A percentile compares a stretch with the other conserved stretches of the same genome.
Evolutionary conservation across 768 basidiomycete genomes (phyloP).

Genomic region (Chalciporus chontae): DNA sequence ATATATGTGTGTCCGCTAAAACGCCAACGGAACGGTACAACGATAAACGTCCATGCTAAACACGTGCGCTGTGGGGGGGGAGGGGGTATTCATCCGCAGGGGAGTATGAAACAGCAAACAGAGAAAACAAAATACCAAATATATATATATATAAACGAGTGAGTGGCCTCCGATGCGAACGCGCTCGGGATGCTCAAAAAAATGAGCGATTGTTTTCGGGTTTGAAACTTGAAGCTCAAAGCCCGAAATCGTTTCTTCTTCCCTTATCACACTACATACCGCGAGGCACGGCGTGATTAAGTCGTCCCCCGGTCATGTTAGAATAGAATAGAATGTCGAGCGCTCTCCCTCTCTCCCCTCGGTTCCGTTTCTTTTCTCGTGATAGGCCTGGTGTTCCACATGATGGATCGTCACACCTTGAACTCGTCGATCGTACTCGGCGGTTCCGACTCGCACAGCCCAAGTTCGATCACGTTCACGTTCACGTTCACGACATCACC

Average conservation of each 20-base stretch:
- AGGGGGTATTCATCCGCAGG: neutral
- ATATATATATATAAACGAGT: neutral
- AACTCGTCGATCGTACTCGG: conserved; percentile 3
- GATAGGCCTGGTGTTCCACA: too few species aligned
- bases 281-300: neutral
- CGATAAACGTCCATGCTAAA: too few species aligned
- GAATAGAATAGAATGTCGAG: neutral
- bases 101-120: neutral
- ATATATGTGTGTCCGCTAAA: neutral
- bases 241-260: too few species aligned
- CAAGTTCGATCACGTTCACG: conserved; percentile 12
- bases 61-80: too few species aligned
- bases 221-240: too few species aligned
- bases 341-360: too few species aligned
- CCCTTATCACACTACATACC: too few species aligned
- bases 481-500: neutral
- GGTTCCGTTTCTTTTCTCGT: too few species aligned
- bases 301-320: neutral
- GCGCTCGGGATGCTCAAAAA: neutral
- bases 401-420: conserved; percentile 2
- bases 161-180: neutral
- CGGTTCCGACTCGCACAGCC: conserved; percentile 2
- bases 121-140: neutral
- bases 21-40: neutral
- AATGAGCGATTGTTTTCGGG: neutral